Evolutionary conservation across 2,329 filamentous ascomycete species (phyloP).

Genomic region (Diaporthe batatas): DNA sequence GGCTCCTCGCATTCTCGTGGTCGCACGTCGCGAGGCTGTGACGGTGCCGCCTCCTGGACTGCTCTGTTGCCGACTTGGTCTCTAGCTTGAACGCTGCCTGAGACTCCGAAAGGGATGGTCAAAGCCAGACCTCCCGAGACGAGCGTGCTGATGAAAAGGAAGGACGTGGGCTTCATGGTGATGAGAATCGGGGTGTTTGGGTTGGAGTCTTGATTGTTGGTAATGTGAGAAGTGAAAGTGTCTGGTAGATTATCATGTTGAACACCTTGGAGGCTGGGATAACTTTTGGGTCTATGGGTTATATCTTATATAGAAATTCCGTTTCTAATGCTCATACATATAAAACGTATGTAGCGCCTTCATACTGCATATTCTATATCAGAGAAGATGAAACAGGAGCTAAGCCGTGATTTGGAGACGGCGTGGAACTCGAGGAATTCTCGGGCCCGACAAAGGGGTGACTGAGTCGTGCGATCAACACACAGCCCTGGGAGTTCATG

Average conservation of each 20-base stretch:
- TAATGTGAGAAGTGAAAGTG: not conserved
- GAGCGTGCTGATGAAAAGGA: not conserved
- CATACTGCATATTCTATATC: too few species aligned
- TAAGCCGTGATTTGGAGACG: not conserved
- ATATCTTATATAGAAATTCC: not conserved
- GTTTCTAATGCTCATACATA: too few species aligned
- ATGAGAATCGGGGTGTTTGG: too few species aligned
- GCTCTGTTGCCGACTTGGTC: not conserved
- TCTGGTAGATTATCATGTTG: not conserved
- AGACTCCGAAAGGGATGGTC: not conserved
- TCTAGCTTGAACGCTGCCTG: slow-evolving; percentile 5
- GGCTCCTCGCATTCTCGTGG: slow-evolving; percentile 25
- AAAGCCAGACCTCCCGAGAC: not conserved
- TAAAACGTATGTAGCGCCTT: too few species aligned
- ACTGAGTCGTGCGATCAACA: slow-evolving; percentile 3
- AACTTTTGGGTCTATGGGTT: not conserved
- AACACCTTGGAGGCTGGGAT: too few species aligned
- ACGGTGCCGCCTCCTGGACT: not conserved
- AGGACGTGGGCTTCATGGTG: slow-evolving; percentile 1
- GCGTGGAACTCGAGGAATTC: not conserved
- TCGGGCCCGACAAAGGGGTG: not conserved
- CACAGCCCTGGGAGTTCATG: slow-evolving; percentile 14
- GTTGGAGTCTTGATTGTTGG: too few species aligned
- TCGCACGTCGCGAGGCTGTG: not conserved
- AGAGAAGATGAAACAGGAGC: slow-evolving; percentile 25